These are phyloP conservation scores for Auriscalpium microsporum DNA, from an alignment of 768 basidiomycete genomes.

Conservation along the genomic window DNA sequence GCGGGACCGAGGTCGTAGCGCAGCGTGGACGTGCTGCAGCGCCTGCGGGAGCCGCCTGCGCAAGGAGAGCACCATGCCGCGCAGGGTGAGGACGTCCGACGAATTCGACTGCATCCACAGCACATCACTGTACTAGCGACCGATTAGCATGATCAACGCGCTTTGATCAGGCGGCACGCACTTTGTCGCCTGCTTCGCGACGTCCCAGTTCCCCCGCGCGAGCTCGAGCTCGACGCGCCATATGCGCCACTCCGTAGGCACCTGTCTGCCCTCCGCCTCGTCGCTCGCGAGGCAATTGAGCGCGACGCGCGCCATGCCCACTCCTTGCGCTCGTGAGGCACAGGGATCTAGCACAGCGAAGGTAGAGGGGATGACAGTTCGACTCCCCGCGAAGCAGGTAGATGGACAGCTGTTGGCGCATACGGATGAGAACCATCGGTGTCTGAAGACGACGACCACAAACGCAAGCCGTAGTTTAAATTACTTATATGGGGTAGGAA, in stretches of 20 bases:
- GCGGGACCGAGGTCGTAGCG: constrained; percentile 77
- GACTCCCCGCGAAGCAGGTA: no score
- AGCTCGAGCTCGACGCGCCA: constrained; percentile 1
- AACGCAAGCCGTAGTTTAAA: no score
- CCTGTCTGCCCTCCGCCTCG: no score
- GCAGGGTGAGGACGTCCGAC: constrained; percentile 69
- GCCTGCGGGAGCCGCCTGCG: constrained; percentile 62
- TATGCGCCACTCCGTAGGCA: constrained; percentile 62
- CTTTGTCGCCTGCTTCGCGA: constrained; percentile 66
- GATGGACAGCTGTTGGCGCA: no score
- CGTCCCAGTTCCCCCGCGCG: constrained; percentile 40
- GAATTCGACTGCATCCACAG: constrained; percentile 64
- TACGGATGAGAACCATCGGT: no score
- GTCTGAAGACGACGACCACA: no score
- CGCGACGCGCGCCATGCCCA: no score
- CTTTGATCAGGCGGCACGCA: constrained; percentile 29
- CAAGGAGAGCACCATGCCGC: constrained; percentile 74
- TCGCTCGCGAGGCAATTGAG: no score
- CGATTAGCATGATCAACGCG: neutral
- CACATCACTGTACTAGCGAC: constrained; percentile 48
- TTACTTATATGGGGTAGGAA: no score
- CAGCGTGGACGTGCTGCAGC: constrained; percentile 61
- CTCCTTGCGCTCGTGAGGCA: no score
- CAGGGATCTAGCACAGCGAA: no score
- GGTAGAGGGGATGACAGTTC: no score